phyloP scores from a whole-genome alignment of 2,329 filamentous ascomycete genomes.

The Rhynchosporium secalis region DNA sequence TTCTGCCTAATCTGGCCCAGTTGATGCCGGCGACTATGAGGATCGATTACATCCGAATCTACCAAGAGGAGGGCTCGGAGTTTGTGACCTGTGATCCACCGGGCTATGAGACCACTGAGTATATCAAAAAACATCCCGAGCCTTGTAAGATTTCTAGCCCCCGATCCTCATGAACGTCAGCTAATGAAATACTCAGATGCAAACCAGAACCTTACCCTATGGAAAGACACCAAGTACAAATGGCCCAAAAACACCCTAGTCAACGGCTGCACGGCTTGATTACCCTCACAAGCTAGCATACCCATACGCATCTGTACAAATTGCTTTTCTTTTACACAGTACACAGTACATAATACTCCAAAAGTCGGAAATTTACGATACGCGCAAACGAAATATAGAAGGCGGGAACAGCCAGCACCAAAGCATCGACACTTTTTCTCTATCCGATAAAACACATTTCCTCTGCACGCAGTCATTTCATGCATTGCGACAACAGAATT shows the following conservation, averaged over 20 bases:
- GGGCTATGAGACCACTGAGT: slow-evolving; percentile 65
- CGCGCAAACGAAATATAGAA: slow-evolving; percentile 31
- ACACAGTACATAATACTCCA: slow-evolving; percentile 20
- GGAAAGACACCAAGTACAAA: slow-evolving; percentile 52
- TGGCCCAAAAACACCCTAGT: slow-evolving; percentile 65
- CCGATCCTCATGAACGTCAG: not conserved
- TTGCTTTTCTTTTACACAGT: slow-evolving; percentile 14
- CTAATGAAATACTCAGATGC: slow-evolving; percentile 36
- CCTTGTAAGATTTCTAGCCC: slow-evolving; percentile 47
- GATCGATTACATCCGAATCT: slow-evolving; percentile 70
- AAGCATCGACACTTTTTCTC: not conserved
- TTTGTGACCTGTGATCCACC: slow-evolving; percentile 67
- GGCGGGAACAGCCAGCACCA: slow-evolving; percentile 18
- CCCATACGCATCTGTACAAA: slow-evolving; percentile 28
- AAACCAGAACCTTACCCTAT: slow-evolving; percentile 64
- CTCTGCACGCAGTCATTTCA: slow-evolving; percentile 9
- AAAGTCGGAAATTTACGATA: slow-evolving; percentile 29
- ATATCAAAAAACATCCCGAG: slow-evolving; percentile 61
- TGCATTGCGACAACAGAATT: slow-evolving; percentile 28
- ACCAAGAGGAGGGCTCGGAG: slow-evolving; percentile 60
- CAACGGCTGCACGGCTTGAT: slow-evolving; percentile 48
- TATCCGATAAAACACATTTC: not conserved
- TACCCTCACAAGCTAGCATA: slow-evolving; percentile 6
- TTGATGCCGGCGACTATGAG: slow-evolving; percentile 65
- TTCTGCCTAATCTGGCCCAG: slow-evolving; percentile 54